Evolutionary conservation across 2,329 filamentous ascomycete species (phyloP), one percentile per base, ranked within the genome.

Genomic region (Fusarium tupiense): DNA sequence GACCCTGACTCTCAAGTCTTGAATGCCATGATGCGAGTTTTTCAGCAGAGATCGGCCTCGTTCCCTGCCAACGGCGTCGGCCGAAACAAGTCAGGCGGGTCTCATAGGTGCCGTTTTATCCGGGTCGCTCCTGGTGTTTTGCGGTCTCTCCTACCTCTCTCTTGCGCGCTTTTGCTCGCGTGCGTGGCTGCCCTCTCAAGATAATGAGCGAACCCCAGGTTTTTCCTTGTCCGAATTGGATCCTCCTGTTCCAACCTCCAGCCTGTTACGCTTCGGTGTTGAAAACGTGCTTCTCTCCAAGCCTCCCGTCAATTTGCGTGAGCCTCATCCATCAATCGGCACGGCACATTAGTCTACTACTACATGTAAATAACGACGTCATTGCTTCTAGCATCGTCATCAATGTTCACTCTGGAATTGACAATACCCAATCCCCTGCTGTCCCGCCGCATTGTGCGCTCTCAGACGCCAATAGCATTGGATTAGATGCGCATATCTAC

Each of bases 91-190:
- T 66, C 69, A 53, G 41, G 70, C 69, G 70, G 70, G 70, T 73
- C 70, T 66, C 19, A 37, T 24, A 41, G 74, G 74, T 78, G 76
- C 76, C 76, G 76, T 76, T 57, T 58, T 76, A 78, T 41, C 76
- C 76, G 76, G 60, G 41, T 57, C 33, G 60, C 37, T 44, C 59
- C 46, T 70, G 35, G 49, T n/a, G 35, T 40, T n/a, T 17, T 52
- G 26, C 29, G 31, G 35, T 47, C 41, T 38, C n/a, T 31, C 13
- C 33, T 33, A 33, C 33, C 29, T 29, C 29, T 22, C 47, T 29
- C 40, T 44, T 52, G 26, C 31, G 47, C 29, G 50, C 33, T 53
- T 52, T 44, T 53, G 67, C 67, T 71, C 69, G 69, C 57, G 68
- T 71, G 69, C 64, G 46, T 54, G 41, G 46, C 60, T 72, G 35